These are phyloP conservation scores for Pneumocystis jirovecii DNA, from an alignment of 1,139 yeast genomes.

Conservation along the genomic window DNA sequence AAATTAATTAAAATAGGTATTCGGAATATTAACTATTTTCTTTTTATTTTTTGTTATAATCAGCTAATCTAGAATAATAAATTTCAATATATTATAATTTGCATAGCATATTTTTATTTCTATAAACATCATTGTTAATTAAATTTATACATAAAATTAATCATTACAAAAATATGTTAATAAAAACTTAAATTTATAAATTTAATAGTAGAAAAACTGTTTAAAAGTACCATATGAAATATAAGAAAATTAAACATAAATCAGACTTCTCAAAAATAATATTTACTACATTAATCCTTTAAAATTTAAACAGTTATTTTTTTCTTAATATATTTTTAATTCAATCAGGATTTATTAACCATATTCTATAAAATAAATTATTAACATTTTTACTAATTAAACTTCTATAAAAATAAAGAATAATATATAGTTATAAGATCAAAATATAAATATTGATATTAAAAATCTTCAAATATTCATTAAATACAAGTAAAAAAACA, in stretches of 20 bases:
- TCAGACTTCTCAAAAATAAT: background rate
- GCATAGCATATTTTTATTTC: background rate
- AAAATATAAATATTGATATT: background rate
- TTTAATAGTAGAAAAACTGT: background rate
- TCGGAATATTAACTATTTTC: slow-evolving; percentile 54
- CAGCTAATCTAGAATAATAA: slow-evolving; percentile 9
- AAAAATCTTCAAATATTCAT: background rate
- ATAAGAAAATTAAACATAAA: background rate
- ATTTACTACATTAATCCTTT: background rate
- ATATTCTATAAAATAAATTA: background rate
- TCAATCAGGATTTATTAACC: background rate
- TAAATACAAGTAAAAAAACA: background rate
- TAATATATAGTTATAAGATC: background rate
- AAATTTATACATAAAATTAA: background rate
- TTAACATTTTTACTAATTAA: background rate
- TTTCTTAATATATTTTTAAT: background rate
- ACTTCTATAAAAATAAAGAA: background rate
- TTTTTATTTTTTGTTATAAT: slow-evolving; percentile 19
- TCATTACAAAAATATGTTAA: background rate
- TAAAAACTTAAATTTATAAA: background rate
- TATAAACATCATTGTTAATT: background rate
- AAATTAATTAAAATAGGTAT: slow-evolving; percentile 29
- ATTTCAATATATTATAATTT: background rate
- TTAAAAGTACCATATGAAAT: background rate
- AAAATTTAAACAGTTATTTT: background rate